Evolutionary conservation across 2,329 filamentous ascomycete genomes (phyloP), one percentile per base, ranked within the genome.

Genomic region (Ceratocystis alfenasii): DNA sequence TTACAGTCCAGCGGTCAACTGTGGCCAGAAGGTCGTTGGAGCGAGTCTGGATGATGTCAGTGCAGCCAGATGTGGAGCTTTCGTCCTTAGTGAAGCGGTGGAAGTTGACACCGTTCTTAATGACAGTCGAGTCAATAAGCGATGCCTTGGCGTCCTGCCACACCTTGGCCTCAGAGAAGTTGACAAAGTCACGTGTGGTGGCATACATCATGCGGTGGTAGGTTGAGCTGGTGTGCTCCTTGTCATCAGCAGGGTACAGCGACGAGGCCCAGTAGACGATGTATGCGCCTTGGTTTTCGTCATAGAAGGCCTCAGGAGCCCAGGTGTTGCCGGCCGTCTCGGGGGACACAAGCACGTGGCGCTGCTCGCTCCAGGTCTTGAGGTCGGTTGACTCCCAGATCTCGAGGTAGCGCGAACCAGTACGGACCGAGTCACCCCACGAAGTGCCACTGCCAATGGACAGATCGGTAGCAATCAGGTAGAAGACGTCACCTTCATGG

Each of bases 41-140:
- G 41, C 75, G 76, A 69, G 83, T 80, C 67, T 83, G 76, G 22
- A 83, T 82, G 28, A 83, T 82, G 55, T 83, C 81, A 1, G 73
- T 74, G 69, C 81, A 83, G 1, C 80, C 80, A 0, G 79, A 81
- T 3, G 72, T 73, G 1, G 75, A 78, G 0, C 79, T 79, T 65
- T 83, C 80, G 53, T 83, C 80, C 66, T 83, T 83, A 20, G 80
- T 82, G 70, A 83, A 83, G 8, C 81, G 79, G 69, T 81, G 80
- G 70, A 78, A 82, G 0, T 71, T 71, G 10, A 71, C 71, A 1
- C 74, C 74, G 0, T 75, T 75, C 64, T 78, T 73, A 15, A 82
- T 70, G 0, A 82, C 78, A 0, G 80, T 82, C 0, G 80, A 78
- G 69, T 83, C 81, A 28, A 83, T 83, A 1, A 80, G 75, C 1